Base-by-base conservation (phyloP, 1,284 basidiomycete species). In the Cryptococcus sp. region DNA sequence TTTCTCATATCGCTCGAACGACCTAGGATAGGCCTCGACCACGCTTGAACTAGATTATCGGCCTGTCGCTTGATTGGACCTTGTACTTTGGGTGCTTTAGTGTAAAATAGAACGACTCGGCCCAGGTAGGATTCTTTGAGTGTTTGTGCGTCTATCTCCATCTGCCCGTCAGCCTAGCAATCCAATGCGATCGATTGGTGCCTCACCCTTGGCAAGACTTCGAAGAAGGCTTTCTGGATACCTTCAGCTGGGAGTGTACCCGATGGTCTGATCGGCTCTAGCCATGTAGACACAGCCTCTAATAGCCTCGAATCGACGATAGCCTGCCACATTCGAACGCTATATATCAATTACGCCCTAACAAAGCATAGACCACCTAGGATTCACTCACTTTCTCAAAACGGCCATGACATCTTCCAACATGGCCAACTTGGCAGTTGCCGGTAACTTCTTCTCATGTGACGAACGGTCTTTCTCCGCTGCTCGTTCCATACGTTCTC, bases 271-370 rank as follows among this genome's bases (percentile, higher is more conserved):
- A 98, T 82, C 1, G 96, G 94, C 66, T 98, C 94, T 3, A 99
- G 84, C 91, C 92, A 99, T 37, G 83, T 79, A 50, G 84, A 82
- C 50, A 98, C 91, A 3, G 87, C 91, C 64, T 92, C 89, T 24
- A 99, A 81, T 32, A 98, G 69, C 60, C 94, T 93, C 73, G 93
- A 93, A 76, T 98, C 96, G 55, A 93, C 82, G 66, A 98, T 96
- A 2, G 91, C 89, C 64, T 96, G 90, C 32, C 87, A 85, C 13
- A 96, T 81, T 2, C 90, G 85, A 24, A 84, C 82, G 73, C 88
- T 91, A 63, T n/a, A 28, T 18, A 22, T 3, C 22, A 22, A 18
- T 21, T 28, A 13, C 28, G 4, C 41, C 28, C 7, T 36, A 2
- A 41, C n/a, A 10, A 7, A 3, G 22, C 43, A 7, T 21, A 21